Base-by-base conservation (phyloP, 441 rosid species). In the Pelargonium citronellum region DNA sequence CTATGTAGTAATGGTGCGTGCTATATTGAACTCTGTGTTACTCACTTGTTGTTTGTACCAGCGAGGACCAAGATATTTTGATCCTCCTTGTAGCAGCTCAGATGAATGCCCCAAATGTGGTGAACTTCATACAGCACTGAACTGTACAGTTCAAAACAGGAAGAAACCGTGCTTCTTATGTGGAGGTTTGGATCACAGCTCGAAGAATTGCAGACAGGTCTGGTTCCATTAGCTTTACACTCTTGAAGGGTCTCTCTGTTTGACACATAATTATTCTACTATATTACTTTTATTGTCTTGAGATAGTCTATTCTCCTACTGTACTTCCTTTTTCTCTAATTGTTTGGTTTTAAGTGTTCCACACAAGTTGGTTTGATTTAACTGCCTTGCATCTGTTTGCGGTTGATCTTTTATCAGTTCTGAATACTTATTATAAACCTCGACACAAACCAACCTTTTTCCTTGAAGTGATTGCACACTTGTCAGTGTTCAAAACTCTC, bases 141-240 rank as follows among this genome's bases (percentile, higher is more conserved):
- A 53, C 15, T 53, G 58, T 53, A 53, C 58, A 5, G 19, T 8
- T 4, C 19, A 13, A 1, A 53, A n/a, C 58, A 13, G 19, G 58
- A 53, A 53, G 19, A 53, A 53, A 15, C 58, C 58, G 2, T 53
- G 58, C 58, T 53, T 15, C 58, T 53, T 53, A 53, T 53, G 58
- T 53, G 58, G 58, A 5, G 58, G 58, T 53, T 53, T 53, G 19
- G 58, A 15, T 8, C 58, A 53, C 19, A 53, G 58, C 22, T 51
- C 74, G 76, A 77, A 67, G 61, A 57, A 58, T 64, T 82, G 83
- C 62, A 8, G 12, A 58, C 64, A 79, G 85, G 85, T 79, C 10
- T 63, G 8, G 12, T 60, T 22, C 3, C n/a, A 60, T 19, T 9
- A 19, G 10, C 34, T n/a, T 22, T 20, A 10, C n/a, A 22, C 64